phyloP scores from a whole-genome alignment of 176 grass and related monocot species.

The Panicum miliaceum region DNA sequence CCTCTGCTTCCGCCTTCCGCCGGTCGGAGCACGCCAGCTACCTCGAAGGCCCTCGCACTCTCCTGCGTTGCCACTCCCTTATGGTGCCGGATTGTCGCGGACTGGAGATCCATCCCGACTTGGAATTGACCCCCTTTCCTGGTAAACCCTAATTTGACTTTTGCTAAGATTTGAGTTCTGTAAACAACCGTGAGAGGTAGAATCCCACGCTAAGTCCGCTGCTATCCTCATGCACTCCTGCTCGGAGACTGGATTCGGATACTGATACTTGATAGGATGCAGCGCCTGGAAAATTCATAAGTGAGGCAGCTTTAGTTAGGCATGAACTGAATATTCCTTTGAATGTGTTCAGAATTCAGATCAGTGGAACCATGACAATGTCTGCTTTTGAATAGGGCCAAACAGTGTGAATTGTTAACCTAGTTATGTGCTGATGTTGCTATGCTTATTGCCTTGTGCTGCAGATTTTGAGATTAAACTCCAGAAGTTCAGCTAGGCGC shows the following conservation, averaged over 20 bases:
- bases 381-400: not conserved
- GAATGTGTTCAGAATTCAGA: not conserved
- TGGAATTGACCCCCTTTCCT: not conserved
- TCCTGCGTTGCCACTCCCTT: not conserved
- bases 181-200: not conserved
- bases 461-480: conserved; percentile 18
- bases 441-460: conserved; percentile 16
- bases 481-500: not conserved
- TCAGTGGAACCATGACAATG: conserved; percentile 1
- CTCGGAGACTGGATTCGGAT: not conserved
- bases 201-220: not conserved
- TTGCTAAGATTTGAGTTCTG: not conserved
- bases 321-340: not conserved
- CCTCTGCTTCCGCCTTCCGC: not conserved
- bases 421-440: conserved; percentile 23
- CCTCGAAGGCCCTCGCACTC: not conserved
- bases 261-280: not conserved
- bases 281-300: not conserved
- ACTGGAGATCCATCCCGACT: not conserved
- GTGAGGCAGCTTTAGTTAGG: not conserved
- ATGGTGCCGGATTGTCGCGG: not conserved
- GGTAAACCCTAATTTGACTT: conserved; percentile 11
- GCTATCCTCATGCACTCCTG: not conserved
- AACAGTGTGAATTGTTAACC: not conserved
- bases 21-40: not conserved